A percentile compares a stretch with the other conserved stretches of the same genome.
Conservation (phyloP, 768 basidiomycete species). For the Lentinula edodes region DNA sequence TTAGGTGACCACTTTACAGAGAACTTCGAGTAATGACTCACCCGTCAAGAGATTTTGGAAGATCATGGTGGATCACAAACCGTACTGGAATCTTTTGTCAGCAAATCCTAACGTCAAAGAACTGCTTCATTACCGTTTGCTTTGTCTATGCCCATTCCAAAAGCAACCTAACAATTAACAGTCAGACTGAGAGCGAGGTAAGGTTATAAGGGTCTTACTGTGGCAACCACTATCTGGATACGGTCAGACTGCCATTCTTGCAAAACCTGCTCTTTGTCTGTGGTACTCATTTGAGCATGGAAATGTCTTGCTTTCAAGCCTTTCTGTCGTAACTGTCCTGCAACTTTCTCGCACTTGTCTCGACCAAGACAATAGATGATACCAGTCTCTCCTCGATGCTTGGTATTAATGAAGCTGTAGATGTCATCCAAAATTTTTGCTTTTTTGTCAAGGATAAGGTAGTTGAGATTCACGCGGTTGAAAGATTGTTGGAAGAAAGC, state of each 20-base stretch:
- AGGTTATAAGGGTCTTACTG: conserved; percentile 42
- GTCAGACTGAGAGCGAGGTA: not conserved
- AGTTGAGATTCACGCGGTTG: conserved; percentile 89
- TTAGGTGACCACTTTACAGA: conserved; percentile 6
- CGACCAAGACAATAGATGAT: conserved; percentile 82
- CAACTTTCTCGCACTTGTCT: conserved; percentile 75
- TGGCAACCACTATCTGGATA: conserved; percentile 86
- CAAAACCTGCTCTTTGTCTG: conserved; percentile 60
- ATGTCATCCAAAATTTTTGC: conserved; percentile 54
- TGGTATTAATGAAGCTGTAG: conserved; percentile 55
- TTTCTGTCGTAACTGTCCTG: conserved; percentile 55
- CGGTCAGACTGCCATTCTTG: conserved; percentile 68
- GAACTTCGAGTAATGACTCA: conserved; percentile 27
- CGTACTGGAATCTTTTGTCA: conserved; percentile 48
- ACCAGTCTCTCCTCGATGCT: conserved; percentile 59
- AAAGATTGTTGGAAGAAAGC: conserved; percentile 76
- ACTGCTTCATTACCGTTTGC: conserved; percentile 47
- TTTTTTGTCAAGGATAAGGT: conserved; percentile 46
- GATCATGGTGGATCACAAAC: conserved; percentile 83
- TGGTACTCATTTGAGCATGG: conserved; percentile 70
- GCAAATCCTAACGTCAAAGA: not conserved
- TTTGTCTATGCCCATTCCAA: conserved; percentile 98
- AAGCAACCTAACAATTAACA: conserved; percentile 65
- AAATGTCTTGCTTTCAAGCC: conserved; percentile 71
- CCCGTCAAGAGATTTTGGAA: conserved; percentile 84